Percentiles rank a stretch among this genome's conserved stretches.
Conservation (phyloP, 257 asterid species). For the Solanum corneliomulleri region DNA sequence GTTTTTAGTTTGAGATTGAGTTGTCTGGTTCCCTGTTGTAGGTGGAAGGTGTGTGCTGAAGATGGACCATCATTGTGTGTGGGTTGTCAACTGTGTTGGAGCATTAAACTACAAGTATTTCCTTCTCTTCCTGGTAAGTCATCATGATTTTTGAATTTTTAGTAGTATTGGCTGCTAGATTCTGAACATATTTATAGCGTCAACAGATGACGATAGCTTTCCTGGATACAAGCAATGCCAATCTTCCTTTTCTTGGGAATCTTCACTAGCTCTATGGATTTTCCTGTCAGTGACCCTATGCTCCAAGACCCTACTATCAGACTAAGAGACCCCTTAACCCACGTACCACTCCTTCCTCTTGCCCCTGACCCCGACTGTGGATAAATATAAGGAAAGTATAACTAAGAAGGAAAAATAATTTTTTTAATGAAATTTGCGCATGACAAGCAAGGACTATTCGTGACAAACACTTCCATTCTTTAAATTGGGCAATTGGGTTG, state of each 20-base stretch:
- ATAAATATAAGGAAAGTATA: not conserved
- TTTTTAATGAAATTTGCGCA: not conserved
- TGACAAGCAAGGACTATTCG: not conserved
- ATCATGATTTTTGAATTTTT: not conserved
- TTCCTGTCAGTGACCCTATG: not conserved
- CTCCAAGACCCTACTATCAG: not conserved
- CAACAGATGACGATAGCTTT: not conserved
- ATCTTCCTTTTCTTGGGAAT: not conserved
- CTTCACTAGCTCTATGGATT: not conserved
- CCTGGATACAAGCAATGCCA: not conserved
- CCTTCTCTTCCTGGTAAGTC: conserved; percentile 88
- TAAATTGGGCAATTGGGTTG: not conserved
- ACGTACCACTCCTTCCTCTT: not conserved
- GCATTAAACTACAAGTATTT: conserved; percentile 95
- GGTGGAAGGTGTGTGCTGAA: conserved; percentile 98
- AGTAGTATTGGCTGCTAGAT: not conserved
- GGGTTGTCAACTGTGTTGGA: conserved; percentile 99
- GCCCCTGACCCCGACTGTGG: not conserved
- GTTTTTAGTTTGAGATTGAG: not conserved
- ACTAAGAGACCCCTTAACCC: not conserved
- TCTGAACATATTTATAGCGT: not conserved
- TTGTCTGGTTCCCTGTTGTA: conserved; percentile 12
- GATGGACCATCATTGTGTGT: conserved; percentile 99
- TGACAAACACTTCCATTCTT: not conserved
- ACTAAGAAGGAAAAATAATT: not conserved